These are phyloP conservation scores for Balakata baccata DNA, from an alignment of 345 rosid species.

Conservation along the genomic window DNA sequence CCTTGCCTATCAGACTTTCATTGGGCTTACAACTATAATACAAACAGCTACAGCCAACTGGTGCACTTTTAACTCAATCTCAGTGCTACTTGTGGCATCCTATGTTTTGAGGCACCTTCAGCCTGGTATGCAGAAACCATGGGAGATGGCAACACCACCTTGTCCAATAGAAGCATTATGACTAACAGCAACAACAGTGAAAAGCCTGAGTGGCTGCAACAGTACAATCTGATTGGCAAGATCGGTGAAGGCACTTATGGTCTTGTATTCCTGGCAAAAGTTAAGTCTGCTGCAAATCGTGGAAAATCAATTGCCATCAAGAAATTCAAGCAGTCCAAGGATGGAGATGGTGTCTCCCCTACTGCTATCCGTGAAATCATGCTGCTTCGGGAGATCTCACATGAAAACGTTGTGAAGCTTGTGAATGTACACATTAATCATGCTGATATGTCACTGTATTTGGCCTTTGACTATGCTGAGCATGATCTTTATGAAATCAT, in stretches of 20 bases:
- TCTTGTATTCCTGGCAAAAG: constrained; percentile 91
- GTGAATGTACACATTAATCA: constrained; percentile 97
- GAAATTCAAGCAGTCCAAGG: constrained; percentile 98
- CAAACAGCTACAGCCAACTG: constrained; percentile 2
- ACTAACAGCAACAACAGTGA: constrained; percentile 28
- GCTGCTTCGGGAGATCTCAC: constrained; percentile 90
- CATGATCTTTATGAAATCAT: constrained; percentile 95
- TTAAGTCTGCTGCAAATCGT: constrained; percentile 65
- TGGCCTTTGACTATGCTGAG: constrained; percentile 93
- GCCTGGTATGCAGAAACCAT: constrained; percentile 27
- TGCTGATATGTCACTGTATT: constrained; percentile 88
- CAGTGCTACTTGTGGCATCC: not conserved
- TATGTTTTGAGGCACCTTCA: constrained; percentile 2
- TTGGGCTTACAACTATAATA: not conserved
- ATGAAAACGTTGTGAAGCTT: constrained; percentile 96
- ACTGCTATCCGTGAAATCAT: constrained; percentile 99
- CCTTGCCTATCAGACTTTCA: constrained; percentile 4
- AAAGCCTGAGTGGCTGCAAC: constrained; percentile 99
- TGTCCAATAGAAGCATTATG: constrained; percentile 29
- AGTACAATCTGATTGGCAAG: constrained; percentile 93
- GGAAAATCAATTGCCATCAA: constrained; percentile 92
- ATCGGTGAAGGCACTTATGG: constrained; percentile 99
- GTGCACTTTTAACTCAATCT: not conserved
- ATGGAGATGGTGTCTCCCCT: constrained; percentile 99
- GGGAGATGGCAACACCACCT: constrained; percentile 51